Base-by-base conservation (phyloP, 2,329 filamentous ascomycete genomes). In the Alternaria metachromatica region DNA sequence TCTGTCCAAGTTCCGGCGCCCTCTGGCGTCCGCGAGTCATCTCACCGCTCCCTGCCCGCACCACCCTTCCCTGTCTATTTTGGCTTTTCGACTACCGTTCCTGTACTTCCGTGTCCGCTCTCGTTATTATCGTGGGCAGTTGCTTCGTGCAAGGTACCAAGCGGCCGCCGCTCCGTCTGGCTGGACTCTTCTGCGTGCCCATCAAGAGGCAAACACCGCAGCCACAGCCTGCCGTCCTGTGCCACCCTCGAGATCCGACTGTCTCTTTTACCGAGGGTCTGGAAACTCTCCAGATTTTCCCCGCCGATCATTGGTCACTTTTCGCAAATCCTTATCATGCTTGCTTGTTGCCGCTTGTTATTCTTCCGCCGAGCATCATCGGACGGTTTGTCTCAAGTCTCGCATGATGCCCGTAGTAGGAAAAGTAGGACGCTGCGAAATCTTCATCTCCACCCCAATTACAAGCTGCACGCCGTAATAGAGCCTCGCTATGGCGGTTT, bases 1-100 rank as follows among this genome's bases (percentile, higher is more conserved):
- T 79, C 68, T 70, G 74, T 76, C 73, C 74, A 76, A 67, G 71
- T 72, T 70, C 63, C 65, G 64, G 53, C 67, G 66, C 61, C 64
- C 66, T 65, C 64, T 55, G 63, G 66, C 64, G 70, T 60, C 63
- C 75, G 68, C 76, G 76, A 79, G 76, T 79, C 76, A 78, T 74
- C 65, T 78, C 76, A 78, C 76, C 76, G 76, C 76, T 70, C 62
- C 60, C 56, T 68, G 62, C 54, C 54, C 68, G 55, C 63, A 67
- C 48, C 67, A 51, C 61, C 46, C 64, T 68, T 70, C 71, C 74
- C 67, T 73, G 69, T 70, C 70, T 62, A 64, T 65, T 49, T 71
- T 58, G 58, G 62, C 55, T 60, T 55, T 50, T 53, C 53, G 45
- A 46, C 46, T 51, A 62, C 66, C 55, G 60, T 63, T 49, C 58